Percentiles rank a stretch among this genome's conserved stretches.
phyloP scores from a whole-genome alignment of 345 rosid species.

The Anastatica hierochuntica region DNA sequence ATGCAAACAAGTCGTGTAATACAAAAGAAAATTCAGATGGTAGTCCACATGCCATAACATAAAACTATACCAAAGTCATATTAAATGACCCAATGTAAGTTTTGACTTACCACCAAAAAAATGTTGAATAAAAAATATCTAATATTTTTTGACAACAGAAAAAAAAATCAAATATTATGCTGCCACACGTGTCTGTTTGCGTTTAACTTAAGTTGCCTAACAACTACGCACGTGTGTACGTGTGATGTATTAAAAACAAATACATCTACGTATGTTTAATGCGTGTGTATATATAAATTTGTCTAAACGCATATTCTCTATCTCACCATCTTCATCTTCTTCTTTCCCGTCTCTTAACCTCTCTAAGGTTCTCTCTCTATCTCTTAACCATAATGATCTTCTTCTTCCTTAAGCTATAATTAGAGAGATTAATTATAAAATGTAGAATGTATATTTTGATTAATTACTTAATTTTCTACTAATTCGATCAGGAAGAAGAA shows the following conservation, averaged over 20 bases:
- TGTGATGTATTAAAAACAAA: conserved; percentile 5
- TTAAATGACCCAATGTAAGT: too few species aligned
- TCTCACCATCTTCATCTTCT: conserved; percentile 15
- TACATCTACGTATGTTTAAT: background rate
- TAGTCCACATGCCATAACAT: too few species aligned
- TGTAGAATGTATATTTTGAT: too few species aligned
- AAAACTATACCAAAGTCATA: too few species aligned
- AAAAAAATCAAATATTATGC: background rate
- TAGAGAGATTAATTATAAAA: background rate
- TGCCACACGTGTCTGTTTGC: conserved; percentile 17
- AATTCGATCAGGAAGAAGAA: conserved; percentile 4
- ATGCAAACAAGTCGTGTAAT: too few species aligned
- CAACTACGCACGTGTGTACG: conserved; percentile 13
- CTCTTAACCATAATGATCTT: background rate
- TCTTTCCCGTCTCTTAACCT: background rate
- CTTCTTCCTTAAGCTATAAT: background rate
- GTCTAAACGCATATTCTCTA: conserved; percentile 7
- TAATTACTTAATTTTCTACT: background rate
- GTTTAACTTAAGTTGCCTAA: background rate
- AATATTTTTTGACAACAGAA: too few species aligned
- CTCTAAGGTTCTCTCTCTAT: conserved; percentile 3
- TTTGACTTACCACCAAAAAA: too few species aligned
- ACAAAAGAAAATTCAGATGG: too few species aligned
- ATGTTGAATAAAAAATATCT: too few species aligned
- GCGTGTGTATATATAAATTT: background rate